Evolutionary conservation across 1,284 basidiomycete genomes (phyloP).

Genomic region (Cutaneotrichosporon dermatis): DNA sequence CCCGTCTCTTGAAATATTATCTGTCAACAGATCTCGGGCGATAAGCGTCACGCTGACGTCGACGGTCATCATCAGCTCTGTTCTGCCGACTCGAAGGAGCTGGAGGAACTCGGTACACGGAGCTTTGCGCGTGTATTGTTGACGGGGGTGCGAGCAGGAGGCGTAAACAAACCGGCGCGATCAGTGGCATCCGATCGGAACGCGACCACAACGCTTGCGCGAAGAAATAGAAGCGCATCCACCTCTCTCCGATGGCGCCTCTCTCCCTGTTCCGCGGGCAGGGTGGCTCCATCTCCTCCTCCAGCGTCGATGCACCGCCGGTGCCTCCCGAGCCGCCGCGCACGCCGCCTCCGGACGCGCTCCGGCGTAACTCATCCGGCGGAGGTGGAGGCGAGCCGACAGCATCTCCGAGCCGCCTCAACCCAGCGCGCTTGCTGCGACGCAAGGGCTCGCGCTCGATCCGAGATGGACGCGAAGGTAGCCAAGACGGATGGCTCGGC

Average conservation of each 20-base stretch:
- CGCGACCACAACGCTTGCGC: too few species aligned
- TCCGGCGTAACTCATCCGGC: background rate
- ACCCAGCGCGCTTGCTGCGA: conserved; percentile 11
- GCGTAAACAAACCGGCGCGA: too few species aligned
- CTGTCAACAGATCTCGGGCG: background rate
- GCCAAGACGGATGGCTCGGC: background rate
- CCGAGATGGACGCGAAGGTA: background rate
- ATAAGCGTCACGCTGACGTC: background rate
- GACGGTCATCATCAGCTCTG: background rate
- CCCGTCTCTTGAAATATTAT: too few species aligned
- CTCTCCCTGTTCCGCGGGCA: conserved; percentile 10
- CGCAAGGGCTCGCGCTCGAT: conserved; percentile 9
- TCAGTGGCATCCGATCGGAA: too few species aligned
- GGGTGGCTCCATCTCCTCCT: background rate
- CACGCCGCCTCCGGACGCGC: background rate
- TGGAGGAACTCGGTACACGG: too few species aligned
- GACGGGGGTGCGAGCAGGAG: too few species aligned
- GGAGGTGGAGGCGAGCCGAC: background rate
- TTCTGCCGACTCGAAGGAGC: background rate
- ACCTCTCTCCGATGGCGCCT: conserved; percentile 1
- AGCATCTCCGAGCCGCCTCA: conserved; percentile 8
- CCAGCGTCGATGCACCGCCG: background rate
- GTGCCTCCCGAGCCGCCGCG: background rate
- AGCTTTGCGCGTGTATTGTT: too few species aligned
- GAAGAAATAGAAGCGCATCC: too few species aligned